Percentiles rank a stretch among this genome's conserved stretches.
Conservation (phyloP, 768 basidiomycete genomes). For the Piloderma croceum region DNA sequence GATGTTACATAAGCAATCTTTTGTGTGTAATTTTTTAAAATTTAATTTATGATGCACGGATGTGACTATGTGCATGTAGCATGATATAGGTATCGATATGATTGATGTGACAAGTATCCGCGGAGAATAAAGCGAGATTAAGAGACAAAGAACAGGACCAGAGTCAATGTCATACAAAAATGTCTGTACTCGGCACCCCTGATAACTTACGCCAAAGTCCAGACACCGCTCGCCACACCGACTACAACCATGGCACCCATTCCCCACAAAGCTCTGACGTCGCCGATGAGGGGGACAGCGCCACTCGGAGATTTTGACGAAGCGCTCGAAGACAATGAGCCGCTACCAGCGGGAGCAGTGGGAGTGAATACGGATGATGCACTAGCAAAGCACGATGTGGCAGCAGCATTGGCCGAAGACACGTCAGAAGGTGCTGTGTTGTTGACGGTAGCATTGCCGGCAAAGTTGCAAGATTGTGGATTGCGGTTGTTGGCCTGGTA, state of each 20-base stretch:
- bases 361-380: slow-evolving; percentile 62
- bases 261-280: slow-evolving; percentile 31
- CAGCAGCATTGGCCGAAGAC: slow-evolving; percentile 49
- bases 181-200: neutral
- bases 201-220: slow-evolving; percentile 33
- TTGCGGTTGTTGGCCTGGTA: slow-evolving; percentile 61
- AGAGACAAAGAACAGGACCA: too few species aligned
- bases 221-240: slow-evolving; percentile 37
- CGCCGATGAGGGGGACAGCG: slow-evolving; percentile 19
- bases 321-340: slow-evolving; percentile 15
- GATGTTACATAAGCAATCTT: too few species aligned
- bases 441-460: slow-evolving; percentile 80
- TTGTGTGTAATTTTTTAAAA: too few species aligned
- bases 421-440: slow-evolving; percentile 41
- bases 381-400: slow-evolving; percentile 61
- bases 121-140: too few species aligned
- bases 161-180: neutral
- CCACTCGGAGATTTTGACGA: slow-evolving; percentile 22
- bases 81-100: too few species aligned
- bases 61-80: too few species aligned
- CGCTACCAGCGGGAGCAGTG: slow-evolving; percentile 32
- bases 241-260: slow-evolving; percentile 31
- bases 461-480: slow-evolving; percentile 64
- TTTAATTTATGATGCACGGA: too few species aligned
- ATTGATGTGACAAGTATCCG: too few species aligned